These are phyloP conservation scores for Mallotus japonicus DNA, from an alignment of 441 rosid species.

Conservation along the genomic window DNA sequence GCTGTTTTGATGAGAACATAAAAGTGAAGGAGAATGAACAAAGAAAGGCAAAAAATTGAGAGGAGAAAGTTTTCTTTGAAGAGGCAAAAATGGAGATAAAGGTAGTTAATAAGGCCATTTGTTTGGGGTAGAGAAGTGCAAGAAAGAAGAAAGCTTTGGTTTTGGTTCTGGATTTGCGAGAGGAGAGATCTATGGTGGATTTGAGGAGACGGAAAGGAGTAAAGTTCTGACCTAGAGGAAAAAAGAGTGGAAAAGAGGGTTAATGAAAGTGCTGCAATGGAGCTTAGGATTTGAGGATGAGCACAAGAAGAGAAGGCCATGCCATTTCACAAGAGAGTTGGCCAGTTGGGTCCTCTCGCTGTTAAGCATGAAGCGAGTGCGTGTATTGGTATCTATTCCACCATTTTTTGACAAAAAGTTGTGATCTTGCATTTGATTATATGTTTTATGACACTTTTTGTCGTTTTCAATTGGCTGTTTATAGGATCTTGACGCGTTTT, in stretches of 20 bases:
- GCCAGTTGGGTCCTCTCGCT: not conserved
- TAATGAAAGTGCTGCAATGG: conserved; percentile 35
- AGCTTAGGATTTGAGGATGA: conserved; percentile 27
- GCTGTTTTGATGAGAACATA: conserved; percentile 93
- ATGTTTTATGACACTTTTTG: not conserved
- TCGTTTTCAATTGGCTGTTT: not conserved
- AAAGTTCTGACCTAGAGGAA: conserved; percentile 29
- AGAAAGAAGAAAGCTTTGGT: conserved; percentile 23
- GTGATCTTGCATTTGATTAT: not conserved
- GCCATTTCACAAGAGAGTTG: conserved; percentile 53
- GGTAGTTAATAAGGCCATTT: conserved; percentile 56
- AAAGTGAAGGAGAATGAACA: conserved; percentile 66
- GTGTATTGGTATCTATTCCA: not conserved
- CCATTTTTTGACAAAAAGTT: not conserved
- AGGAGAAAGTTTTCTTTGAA: conserved; percentile 41
- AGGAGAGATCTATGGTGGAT: conserved; percentile 43
- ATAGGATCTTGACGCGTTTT: conserved; percentile 9
- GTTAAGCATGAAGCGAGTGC: not conserved
- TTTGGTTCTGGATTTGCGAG: conserved; percentile 16
- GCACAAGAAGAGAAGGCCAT: conserved; percentile 34
- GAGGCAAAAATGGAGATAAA: conserved; percentile 62
- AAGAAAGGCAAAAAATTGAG: conserved; percentile 55
- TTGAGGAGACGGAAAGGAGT: conserved; percentile 16
- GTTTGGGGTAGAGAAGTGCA: conserved; percentile 40
- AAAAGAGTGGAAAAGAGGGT: conserved; percentile 44